Percentiles rank a stretch among this genome's conserved stretches.
Evolutionary conservation across 768 basidiomycete genomes (phyloP).

Genomic region (Rossbeevera mucosa): DNA sequence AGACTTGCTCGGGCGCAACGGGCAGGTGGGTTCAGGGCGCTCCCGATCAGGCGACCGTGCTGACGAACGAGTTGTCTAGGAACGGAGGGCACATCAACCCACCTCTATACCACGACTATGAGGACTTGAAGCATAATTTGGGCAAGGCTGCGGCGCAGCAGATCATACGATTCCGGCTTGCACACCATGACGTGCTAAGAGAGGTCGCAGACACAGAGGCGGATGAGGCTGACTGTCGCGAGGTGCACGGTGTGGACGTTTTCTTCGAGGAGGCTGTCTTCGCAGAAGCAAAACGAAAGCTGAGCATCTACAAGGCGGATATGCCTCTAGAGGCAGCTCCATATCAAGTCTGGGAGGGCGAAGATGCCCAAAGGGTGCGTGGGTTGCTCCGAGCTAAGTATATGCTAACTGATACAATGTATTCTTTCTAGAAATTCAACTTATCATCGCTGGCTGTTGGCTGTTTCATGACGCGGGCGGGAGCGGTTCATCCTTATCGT

Average conservation of each 20-base stretch:
- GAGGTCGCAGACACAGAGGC: constrained; percentile 30
- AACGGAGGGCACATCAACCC: constrained; percentile 53
- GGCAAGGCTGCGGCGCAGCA: constrained; percentile 38
- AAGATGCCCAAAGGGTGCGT: constrained; percentile 34
- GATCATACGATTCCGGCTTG: constrained; percentile 38
- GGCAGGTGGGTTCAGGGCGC: constrained; percentile 37
- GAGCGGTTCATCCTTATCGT: constrained; percentile 67
- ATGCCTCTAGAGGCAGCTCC: constrained; percentile 44
- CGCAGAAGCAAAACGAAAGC: constrained; percentile 37
- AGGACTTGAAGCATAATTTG: constrained; percentile 32
- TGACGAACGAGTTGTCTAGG: constrained; percentile 19
- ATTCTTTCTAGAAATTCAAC: constrained; percentile 41
- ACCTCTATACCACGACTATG: constrained; percentile 44
- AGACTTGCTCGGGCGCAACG: constrained; percentile 51
- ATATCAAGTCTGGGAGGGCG: constrained; percentile 28
- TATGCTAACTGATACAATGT: not conserved
- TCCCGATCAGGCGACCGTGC: not conserved
- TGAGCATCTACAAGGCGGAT: constrained; percentile 44
- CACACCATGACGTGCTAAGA: constrained; percentile 33
- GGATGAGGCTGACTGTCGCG: constrained; percentile 26
- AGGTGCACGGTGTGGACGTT: constrained; percentile 32
- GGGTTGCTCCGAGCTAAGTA: not conserved
- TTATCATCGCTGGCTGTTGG: constrained; percentile 45
- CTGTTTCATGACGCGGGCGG: constrained; percentile 50
- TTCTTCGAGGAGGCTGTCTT: constrained; percentile 33